Evolutionary conservation across 2,329 filamentous ascomycete genomes (phyloP), one percentile per base, ranked within the genome.

Genomic region (Sporothrix euskadiensis): DNA sequence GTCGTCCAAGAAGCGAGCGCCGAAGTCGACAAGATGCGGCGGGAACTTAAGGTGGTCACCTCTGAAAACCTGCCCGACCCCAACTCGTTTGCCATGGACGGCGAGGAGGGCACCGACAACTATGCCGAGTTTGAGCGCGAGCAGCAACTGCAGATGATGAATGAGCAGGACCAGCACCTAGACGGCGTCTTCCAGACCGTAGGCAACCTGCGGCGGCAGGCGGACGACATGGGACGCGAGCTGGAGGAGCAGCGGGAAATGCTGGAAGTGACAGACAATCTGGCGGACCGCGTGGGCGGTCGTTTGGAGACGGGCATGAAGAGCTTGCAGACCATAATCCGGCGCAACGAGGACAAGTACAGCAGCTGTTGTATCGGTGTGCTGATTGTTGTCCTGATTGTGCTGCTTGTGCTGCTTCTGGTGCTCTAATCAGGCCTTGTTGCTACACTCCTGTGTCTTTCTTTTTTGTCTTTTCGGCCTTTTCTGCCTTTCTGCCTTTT

Each of bases 141-240:
- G 83, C 89, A 97, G 80, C 97, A 99, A 84, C 81, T 92, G 80
- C 89, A 94, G 83, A 92, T 99, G 83, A 94, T 99, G 92, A 89
- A 91, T 77, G 94, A 98, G 82, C 96, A 99, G 85, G 96, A 99
- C 80, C 87, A 94, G 83, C 92, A 96, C 78, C 87, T 99, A 1
- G 95, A 98, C 80, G 93, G 92, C 19, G 95, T 99, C 65, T 97
- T 97, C 80, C 89, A 91, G 77, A 98, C 95, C 0, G 96, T 99
- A 32, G 95, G 94, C 2, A 98, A 94, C 80, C 83, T 99, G 80
- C 87, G 95, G 73, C 87, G 92, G 80, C 96, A 98, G 85, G 97
- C 96, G 1, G 91, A 97, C 82, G 93, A 94, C 78, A 99, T 99
- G 95, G 95, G 96, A 1, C 87, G 95, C 73, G 96, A 99, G 84